Evolutionary conservation across 208 protist genomes (phyloP).

Genomic region (Leishmania guyanensis): DNA sequence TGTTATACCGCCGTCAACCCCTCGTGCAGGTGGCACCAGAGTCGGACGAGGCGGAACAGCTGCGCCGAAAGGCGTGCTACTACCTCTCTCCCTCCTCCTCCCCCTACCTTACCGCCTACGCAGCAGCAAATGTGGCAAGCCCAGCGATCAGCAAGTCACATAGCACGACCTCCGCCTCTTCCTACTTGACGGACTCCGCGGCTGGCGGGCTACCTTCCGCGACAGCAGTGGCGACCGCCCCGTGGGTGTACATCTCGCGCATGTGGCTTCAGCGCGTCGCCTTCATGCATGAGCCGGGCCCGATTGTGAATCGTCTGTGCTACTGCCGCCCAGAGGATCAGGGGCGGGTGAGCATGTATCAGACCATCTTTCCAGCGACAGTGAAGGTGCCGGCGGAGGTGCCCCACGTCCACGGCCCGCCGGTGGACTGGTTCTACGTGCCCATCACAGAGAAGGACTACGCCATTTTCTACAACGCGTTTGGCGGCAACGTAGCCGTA

Average conservation of each 20-base stretch:
- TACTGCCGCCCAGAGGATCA: conserved; percentile 56
- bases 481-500: conserved; percentile 70
- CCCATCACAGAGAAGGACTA: conserved; percentile 61
- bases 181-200: not conserved
- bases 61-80: conserved; percentile 65
- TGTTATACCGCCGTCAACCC: conserved; percentile 87
- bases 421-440: conserved; percentile 82
- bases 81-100: conserved; percentile 22
- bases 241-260: conserved; percentile 74
- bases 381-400: conserved; percentile 32
- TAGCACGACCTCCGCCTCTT: not conserved
- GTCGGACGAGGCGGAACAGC: conserved; percentile 28
- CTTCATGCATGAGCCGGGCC: conserved; percentile 78
- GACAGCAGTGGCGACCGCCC: not conserved
- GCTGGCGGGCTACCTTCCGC: not conserved
- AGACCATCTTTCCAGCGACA: conserved; percentile 28
- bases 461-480: conserved; percentile 58
- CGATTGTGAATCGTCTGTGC: conserved; percentile 77
- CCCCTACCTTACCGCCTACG: not conserved
- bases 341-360: conserved; percentile 19
- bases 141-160: not conserved
- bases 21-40: conserved; percentile 33
- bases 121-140: not conserved
- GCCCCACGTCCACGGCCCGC: conserved; percentile 61
- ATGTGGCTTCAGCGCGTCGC: conserved; percentile 82